These are phyloP conservation scores for Petunia hybrid DNA, from an alignment of 305 asterid species.

Conservation along the genomic window DNA sequence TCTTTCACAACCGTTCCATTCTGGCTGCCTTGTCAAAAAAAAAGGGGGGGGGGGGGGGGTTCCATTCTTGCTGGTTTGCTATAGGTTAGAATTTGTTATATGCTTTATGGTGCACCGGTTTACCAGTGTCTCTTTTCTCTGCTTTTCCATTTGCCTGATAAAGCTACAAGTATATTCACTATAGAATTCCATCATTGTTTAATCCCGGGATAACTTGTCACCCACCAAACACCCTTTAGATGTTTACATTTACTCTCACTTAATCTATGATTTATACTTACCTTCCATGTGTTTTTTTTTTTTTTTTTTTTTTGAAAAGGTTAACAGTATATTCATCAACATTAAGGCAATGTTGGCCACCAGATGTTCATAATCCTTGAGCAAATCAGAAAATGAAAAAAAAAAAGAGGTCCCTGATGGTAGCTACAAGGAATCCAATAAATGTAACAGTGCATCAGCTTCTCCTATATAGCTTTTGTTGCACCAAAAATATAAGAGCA, in stretches of 20 bases:
- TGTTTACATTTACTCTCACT: background rate
- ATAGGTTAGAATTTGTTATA: background rate
- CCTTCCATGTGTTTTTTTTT: background rate
- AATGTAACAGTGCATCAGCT: too few relatives aligned
- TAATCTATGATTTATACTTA: background rate
- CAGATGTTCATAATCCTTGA: too few relatives aligned
- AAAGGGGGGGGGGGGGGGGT: background rate
- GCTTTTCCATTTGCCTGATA: background rate
- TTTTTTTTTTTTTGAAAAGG: too few relatives aligned
- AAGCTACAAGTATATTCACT: background rate
- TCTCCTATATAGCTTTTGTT: too few relatives aligned
- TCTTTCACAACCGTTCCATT: background rate
- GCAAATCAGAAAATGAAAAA: too few relatives aligned
- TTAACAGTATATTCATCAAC: too few relatives aligned
- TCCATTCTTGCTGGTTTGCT: background rate
- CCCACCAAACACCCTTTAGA: background rate
- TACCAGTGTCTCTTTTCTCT: background rate
- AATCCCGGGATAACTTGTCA: too few relatives aligned
- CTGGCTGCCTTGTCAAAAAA: background rate
- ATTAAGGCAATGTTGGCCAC: too few relatives aligned
- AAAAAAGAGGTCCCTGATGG: too few relatives aligned
- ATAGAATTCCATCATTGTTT: too few relatives aligned
- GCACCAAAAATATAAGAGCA: too few relatives aligned
- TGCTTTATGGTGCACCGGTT: slow-evolving; percentile 6
- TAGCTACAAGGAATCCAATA: too few relatives aligned